Percentiles rank a stretch among this genome's conserved stretches.
phyloP scores from a whole-genome alignment of 352 stramenopile genomes.

The Phytopythium montanum region DNA sequence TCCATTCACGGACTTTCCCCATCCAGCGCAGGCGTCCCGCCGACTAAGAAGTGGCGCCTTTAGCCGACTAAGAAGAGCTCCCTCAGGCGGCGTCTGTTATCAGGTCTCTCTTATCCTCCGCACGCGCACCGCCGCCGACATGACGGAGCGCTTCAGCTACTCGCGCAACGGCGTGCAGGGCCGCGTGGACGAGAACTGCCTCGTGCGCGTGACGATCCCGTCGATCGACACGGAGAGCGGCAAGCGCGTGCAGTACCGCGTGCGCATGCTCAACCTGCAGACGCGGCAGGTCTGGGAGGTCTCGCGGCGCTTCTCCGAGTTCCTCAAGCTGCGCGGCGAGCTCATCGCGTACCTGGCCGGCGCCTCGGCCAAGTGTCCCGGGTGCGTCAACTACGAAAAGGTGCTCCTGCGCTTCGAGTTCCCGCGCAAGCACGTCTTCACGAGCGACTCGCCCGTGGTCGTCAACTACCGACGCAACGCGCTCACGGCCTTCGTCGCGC shows the following conservation, averaged over 20 bases:
- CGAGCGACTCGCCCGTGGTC: slow-evolving; percentile 64
- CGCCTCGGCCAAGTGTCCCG: slow-evolving; percentile 68
- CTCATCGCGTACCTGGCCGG: slow-evolving; percentile 59
- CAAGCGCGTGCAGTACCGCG: slow-evolving; percentile 66
- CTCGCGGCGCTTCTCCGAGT: slow-evolving; percentile 78
- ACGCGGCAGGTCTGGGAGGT: slow-evolving; percentile 71
- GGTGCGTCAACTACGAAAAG: slow-evolving; percentile 83
- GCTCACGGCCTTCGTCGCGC: slow-evolving; percentile 59
- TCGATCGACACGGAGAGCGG: slow-evolving; percentile 27
- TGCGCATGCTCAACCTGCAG: slow-evolving; percentile 62
- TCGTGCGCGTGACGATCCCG: slow-evolving; percentile 65
- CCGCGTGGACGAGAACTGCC: slow-evolving; percentile 62
- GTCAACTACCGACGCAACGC: slow-evolving; percentile 82
- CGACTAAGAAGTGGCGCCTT: not conserved
- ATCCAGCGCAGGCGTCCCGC: not conserved
- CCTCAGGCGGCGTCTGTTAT: too few species aligned
- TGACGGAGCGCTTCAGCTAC: slow-evolving; percentile 71
- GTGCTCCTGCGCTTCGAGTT: slow-evolving; percentile 81
- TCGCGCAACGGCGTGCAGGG: slow-evolving; percentile 71
- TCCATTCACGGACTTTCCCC: not conserved
- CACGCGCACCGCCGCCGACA: too few species aligned
- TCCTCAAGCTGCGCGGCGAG: slow-evolving; percentile 65
- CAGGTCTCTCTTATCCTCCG: not conserved
- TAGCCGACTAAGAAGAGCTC: not conserved
- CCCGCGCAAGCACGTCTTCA: slow-evolving; percentile 80